Conservation (phyloP, 352 stramenopile genomes). For the Phytophthora sp. region DNA sequence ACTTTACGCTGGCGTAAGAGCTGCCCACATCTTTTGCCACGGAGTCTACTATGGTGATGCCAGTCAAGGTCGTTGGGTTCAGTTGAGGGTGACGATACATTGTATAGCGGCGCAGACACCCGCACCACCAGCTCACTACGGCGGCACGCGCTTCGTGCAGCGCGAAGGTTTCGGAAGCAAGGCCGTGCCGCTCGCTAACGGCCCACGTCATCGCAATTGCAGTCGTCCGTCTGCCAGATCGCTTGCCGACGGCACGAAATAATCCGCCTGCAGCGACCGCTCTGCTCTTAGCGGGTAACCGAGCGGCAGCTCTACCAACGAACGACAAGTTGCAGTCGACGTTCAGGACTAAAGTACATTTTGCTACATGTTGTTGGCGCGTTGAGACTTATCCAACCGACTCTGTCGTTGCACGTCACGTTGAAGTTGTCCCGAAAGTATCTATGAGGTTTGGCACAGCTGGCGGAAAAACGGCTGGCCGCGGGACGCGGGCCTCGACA, state of each 20-base stretch:
- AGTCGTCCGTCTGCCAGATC: constrained; percentile 1
- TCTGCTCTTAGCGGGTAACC: background rate
- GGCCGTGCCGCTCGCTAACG: background rate
- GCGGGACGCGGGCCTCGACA: background rate
- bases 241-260: constrained; percentile 2
- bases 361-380: constrained; percentile 9
- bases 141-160: background rate
- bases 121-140: background rate
- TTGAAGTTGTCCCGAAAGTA: constrained; percentile 35
- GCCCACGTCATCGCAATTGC: constrained; percentile 13
- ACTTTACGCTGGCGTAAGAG: constrained; percentile 1
- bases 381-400: constrained; percentile 3
- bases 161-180: constrained; percentile 9
- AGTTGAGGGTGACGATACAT: constrained; percentile 3
- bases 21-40: constrained; percentile 16
- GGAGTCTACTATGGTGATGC: too few species aligned
- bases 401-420: constrained; percentile 13
- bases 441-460: constrained; percentile 34
- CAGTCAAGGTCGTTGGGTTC: constrained; percentile 5
- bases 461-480: constrained; percentile 28
- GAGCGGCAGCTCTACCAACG: too few species aligned
- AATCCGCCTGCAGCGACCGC: background rate
- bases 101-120: background rate
- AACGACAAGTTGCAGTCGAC: constrained; percentile 2
- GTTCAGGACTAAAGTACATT: constrained; percentile 7